Evolutionary conservation across 129 eudicot species (phyloP).

Genomic region (Oenanthe sinensis): DNA sequence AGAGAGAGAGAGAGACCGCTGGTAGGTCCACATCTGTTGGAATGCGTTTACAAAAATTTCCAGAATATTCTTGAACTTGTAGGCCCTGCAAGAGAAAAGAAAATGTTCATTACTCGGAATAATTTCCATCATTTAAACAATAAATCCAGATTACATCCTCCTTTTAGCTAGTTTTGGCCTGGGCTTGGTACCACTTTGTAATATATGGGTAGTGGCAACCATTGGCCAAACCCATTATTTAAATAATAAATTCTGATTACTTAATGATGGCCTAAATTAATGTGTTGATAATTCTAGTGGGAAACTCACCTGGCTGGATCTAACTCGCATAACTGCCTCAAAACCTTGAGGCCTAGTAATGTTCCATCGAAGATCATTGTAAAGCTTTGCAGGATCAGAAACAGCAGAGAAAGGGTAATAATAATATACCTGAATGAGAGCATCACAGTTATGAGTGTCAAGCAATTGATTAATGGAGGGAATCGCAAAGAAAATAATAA

Average conservation of each 20-base stretch:
- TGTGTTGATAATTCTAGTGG: not conserved
- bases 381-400: slow-evolving; percentile 91
- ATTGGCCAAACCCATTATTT: not conserved
- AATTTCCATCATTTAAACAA: not conserved
- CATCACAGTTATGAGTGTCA: slow-evolving; percentile 3
- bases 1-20: slow-evolving; percentile 48
- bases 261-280: not conserved
- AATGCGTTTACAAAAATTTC: slow-evolving; percentile 89
- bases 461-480: not conserved
- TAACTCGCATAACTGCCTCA: slow-evolving; percentile 99
- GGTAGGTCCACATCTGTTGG: slow-evolving; percentile 96
- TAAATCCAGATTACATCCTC: not conserved
- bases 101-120: not conserved
- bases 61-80: slow-evolving; percentile 93
- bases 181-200: not conserved
- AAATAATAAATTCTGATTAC: not conserved
- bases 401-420: slow-evolving; percentile 92
- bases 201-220: not conserved
- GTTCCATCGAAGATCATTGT: slow-evolving; percentile 98
- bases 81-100: slow-evolving; percentile 53
- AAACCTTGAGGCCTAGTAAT: slow-evolving; percentile 96
- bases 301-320: slow-evolving; percentile 73
- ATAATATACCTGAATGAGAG: slow-evolving; percentile 59
- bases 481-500: not conserved
- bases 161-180: not conserved